phyloP scores from a whole-genome alignment of 2,329 filamentous ascomycete species.

The Fusarium xylarioides region DNA sequence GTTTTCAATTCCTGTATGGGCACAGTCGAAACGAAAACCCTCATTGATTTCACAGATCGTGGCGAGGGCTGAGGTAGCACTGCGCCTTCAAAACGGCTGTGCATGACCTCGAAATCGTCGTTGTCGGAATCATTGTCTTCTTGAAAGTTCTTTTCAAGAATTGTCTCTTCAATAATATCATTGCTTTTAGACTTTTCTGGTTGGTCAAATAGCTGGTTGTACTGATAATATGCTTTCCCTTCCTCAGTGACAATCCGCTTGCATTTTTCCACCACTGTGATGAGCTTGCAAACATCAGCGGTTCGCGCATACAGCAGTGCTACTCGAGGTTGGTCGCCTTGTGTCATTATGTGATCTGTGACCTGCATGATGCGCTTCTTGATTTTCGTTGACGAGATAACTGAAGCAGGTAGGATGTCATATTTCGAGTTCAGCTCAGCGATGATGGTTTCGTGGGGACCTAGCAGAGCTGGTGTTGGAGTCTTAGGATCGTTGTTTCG shows the following conservation, averaged over 20 bases:
- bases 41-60: slow-evolving; percentile 63
- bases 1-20: slow-evolving; percentile 65
- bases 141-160: slow-evolving; percentile 45
- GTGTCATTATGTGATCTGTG: slow-evolving; percentile 54
- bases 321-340: slow-evolving; percentile 43
- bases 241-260: slow-evolving; percentile 63
- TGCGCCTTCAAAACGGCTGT: slow-evolving; percentile 64
- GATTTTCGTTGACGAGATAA: slow-evolving; percentile 70
- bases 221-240: slow-evolving; percentile 62
- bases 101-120: slow-evolving; percentile 66
- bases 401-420: slow-evolving; percentile 61
- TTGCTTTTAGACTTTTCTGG: slow-evolving; percentile 46
- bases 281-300: slow-evolving; percentile 68
- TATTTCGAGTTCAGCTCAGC: slow-evolving; percentile 56
- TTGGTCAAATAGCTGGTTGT: slow-evolving; percentile 64
- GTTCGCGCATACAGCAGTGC: slow-evolving; percentile 63
- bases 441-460: slow-evolving; percentile 55
- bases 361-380: slow-evolving; percentile 60
- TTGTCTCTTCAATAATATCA: slow-evolving; percentile 54
- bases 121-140: slow-evolving; percentile 45
- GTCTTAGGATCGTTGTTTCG: slow-evolving; percentile 3
- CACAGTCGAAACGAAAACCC: slow-evolving; percentile 65
- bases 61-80: slow-evolving; percentile 57
- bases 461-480: slow-evolving; percentile 39
- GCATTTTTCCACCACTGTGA: slow-evolving; percentile 73